phyloP scores from a whole-genome alignment of 2,329 filamentous ascomycete genomes.

The Leptographium wingfieldii region DNA sequence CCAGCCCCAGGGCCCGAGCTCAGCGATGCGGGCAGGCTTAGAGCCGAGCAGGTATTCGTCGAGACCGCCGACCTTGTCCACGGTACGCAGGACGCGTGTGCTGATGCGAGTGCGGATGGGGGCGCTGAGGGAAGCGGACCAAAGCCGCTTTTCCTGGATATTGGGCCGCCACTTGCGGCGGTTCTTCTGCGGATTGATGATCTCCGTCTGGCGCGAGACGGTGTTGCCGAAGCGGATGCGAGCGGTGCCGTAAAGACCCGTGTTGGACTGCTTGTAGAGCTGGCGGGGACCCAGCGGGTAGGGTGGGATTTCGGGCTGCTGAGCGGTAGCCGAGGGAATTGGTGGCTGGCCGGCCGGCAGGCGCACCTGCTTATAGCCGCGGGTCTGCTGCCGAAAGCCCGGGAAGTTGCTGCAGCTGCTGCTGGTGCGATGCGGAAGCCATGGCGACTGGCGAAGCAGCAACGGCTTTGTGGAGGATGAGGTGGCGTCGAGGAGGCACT shows the following conservation, averaged over 20 bases:
- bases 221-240: slow-evolving; percentile 72
- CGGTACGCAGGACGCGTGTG: slow-evolving; percentile 55
- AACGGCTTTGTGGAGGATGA: slow-evolving; percentile 9
- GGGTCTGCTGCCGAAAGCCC: neutral
- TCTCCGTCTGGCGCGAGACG: slow-evolving; percentile 52
- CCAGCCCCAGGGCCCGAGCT: slow-evolving; percentile 86
- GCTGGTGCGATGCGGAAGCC: neutral
- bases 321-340: slow-evolving; percentile 33
- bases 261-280: slow-evolving; percentile 71
- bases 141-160: slow-evolving; percentile 55
- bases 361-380: slow-evolving; percentile 17
- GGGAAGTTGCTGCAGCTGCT: neutral
- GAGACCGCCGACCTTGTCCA: slow-evolving; percentile 77
- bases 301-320: slow-evolving; percentile 31
- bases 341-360: slow-evolving; percentile 18
- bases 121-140: slow-evolving; percentile 46
- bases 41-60: slow-evolving; percentile 83
- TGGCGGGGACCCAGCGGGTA: slow-evolving; percentile 62
- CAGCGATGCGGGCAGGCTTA: slow-evolving; percentile 65
- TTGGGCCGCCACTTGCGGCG: slow-evolving; percentile 66
- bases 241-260: slow-evolving; percentile 56
- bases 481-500: neutral
- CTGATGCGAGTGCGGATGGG: slow-evolving; percentile 58
- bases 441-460: neutral
- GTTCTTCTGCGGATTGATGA: slow-evolving; percentile 39